phyloP scores from a whole-genome alignment of 495 filamentous ascomycete genomes.

The Xylaria flabelliformis region DNA sequence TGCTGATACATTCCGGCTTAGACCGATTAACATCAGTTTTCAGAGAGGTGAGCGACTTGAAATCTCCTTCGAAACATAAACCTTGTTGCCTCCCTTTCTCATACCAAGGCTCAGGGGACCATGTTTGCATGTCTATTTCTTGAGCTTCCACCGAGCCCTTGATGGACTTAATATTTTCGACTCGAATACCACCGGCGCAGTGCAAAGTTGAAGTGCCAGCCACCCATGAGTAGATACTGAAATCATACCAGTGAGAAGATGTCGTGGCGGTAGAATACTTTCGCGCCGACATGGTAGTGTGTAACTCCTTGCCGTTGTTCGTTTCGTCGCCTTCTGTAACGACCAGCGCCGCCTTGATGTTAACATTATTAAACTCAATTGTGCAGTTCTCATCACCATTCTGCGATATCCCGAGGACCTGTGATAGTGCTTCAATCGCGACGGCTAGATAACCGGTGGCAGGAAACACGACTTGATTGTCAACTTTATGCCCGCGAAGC shows the following conservation, averaged over 20 bases:
- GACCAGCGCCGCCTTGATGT: not conserved
- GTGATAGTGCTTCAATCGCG: constrained; percentile 55
- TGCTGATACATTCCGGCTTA: not conserved
- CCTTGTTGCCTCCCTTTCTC: not conserved
- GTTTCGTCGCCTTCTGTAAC: not conserved
- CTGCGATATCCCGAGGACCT: not conserved
- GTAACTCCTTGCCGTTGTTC: constrained; percentile 31
- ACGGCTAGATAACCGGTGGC: constrained; percentile 58
- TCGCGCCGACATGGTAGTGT: not conserved
- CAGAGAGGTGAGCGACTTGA: not conserved
- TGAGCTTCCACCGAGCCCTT: not conserved
- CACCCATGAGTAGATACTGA: not conserved
- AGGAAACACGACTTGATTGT: constrained; percentile 56
- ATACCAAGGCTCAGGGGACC: not conserved
- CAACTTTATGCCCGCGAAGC: constrained; percentile 53
- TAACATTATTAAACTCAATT: not conserved
- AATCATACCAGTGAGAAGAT: constrained; percentile 1
- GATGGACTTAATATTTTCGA: not conserved
- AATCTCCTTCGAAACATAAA: not conserved
- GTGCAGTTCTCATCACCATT: not conserved
- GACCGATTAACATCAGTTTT: not conserved
- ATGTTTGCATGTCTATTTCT: not conserved
- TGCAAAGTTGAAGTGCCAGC: not conserved
- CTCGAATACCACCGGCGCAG: not conserved
- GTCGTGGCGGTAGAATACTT: not conserved